Evolutionary conservation across 2,329 filamentous ascomycete species (phyloP).

Genomic region (Cytospora piceae): DNA sequence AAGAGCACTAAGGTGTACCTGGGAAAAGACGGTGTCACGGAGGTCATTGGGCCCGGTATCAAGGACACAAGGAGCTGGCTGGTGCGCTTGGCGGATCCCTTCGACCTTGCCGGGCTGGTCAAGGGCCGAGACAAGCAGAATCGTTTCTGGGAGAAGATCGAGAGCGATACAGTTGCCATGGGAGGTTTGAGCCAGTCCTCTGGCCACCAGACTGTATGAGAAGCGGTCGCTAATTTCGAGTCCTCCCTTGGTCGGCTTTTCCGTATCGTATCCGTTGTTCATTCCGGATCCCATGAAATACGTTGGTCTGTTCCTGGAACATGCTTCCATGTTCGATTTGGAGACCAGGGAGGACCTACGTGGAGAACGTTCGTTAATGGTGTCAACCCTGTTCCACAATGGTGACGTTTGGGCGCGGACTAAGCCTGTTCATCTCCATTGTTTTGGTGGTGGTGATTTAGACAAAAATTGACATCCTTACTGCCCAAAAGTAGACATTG

Average conservation of each 20-base stretch:
- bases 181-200: background rate
- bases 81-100: constrained; percentile 37
- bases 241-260: background rate
- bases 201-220: constrained; percentile 7
- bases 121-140: constrained; percentile 33
- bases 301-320: background rate
- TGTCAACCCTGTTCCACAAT: background rate
- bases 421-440: background rate
- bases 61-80: constrained; percentile 37
- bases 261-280: background rate
- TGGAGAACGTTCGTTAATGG: background rate
- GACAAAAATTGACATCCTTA: background rate
- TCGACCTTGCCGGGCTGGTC: constrained; percentile 35
- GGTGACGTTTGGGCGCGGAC: background rate
- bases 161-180: constrained; percentile 2
- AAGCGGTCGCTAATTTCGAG: background rate
- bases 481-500: background rate
- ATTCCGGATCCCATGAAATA: background rate
- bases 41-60: constrained; percentile 39
- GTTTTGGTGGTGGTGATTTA: background rate
- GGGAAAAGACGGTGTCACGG: constrained; percentile 43
- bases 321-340: background rate
- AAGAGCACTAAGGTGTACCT: constrained; percentile 42
- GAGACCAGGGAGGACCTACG: background rate
- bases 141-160: constrained; percentile 35